A percentile compares a stretch with the other conserved stretches of the same genome.
phyloP scores from a whole-genome alignment of 305 asterid genomes.

The Fraxinus greggii region DNA sequence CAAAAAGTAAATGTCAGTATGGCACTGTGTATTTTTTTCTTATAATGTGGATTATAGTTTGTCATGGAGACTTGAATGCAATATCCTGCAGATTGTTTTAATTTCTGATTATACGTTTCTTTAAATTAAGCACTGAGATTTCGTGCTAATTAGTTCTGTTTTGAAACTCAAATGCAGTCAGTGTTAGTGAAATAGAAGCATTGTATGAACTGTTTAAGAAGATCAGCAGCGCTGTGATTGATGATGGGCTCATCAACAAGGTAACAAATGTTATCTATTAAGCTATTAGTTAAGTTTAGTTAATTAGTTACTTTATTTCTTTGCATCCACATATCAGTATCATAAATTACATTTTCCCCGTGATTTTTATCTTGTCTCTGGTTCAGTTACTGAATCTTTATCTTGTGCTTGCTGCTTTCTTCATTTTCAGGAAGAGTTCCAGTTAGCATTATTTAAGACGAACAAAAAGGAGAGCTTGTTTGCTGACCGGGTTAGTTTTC shows the following conservation, averaged over 20 bases:
- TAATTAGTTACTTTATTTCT: constrained; percentile 6
- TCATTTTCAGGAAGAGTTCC: constrained; percentile 78
- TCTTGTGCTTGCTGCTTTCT: constrained; percentile 21
- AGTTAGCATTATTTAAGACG: constrained; percentile 77
- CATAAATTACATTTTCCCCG: background rate
- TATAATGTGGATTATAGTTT: background rate
- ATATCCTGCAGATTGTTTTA: constrained; percentile 17
- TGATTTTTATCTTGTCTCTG: constrained; percentile 14
- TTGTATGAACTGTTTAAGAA: constrained; percentile 76
- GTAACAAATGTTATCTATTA: constrained; percentile 35
- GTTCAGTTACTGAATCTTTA: constrained; percentile 18
- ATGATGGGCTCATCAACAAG: constrained; percentile 87
- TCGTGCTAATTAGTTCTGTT: constrained; percentile 16
- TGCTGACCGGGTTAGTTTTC: constrained; percentile 82
- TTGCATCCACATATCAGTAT: background rate
- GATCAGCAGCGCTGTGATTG: constrained; percentile 80
- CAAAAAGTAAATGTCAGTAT: background rate
- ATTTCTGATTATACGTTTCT: constrained; percentile 5
- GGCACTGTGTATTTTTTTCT: background rate
- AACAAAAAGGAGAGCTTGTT: constrained; percentile 79
- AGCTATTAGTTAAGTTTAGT: background rate
- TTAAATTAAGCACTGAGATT: constrained; percentile 13
- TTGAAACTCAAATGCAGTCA: constrained; percentile 48
- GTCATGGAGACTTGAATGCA: constrained; percentile 16
- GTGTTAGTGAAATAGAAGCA: constrained; percentile 88